phyloP scores from a whole-genome alignment of 768 basidiomycete genomes.

The Mycena vitilis region DNA sequence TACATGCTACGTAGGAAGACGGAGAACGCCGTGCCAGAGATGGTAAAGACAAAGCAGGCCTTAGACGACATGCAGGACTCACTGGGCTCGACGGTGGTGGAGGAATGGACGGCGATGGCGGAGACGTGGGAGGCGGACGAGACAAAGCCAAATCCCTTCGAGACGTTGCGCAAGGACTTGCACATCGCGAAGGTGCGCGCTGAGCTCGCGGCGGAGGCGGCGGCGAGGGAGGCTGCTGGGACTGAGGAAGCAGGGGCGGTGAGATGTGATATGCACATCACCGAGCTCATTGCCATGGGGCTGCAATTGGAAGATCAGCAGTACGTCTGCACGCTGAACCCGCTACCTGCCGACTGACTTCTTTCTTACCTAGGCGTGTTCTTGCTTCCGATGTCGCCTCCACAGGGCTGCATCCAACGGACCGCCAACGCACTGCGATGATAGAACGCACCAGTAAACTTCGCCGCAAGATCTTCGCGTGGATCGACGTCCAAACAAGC shows the following conservation, averaged over 20 bases:
- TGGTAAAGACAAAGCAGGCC: neutral
- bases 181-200: neutral
- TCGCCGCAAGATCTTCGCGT: conserved; percentile 27
- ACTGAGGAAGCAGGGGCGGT: too few relatives aligned
- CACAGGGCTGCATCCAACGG: neutral
- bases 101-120: neutral
- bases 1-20: neutral
- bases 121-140: neutral
- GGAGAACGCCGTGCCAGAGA: neutral
- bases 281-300: too few relatives aligned
- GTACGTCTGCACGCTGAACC: too few relatives aligned
- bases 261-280: too few relatives aligned
- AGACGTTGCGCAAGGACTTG: neutral
- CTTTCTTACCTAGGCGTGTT: neutral
- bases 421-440: conserved; percentile 33
- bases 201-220: neutral
- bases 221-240: neutral
- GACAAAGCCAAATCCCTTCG: neutral
- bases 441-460: conserved; percentile 32
- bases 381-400: neutral
- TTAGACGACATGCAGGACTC: too few relatives aligned
- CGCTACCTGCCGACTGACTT: too few relatives aligned
- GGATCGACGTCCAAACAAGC: conserved; percentile 29
- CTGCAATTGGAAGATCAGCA: too few relatives aligned
- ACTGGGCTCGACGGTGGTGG: neutral